Conservation (phyloP, 2,329 filamentous ascomycete genomes). For the Ophiosphaerella korrae region DNA sequence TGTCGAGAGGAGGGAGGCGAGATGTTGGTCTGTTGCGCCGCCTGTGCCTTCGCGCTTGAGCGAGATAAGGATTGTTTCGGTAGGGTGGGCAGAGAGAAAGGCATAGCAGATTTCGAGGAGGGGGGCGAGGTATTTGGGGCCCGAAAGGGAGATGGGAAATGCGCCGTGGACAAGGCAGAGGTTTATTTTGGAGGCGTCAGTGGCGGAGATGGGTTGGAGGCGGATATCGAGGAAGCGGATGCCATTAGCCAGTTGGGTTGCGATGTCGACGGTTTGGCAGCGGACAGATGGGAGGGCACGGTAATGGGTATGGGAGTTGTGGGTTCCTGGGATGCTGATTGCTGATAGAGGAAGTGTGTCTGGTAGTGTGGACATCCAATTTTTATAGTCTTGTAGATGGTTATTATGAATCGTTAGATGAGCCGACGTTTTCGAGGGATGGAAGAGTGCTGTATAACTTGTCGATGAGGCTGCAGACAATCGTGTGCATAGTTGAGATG, state of each 20-base stretch:
- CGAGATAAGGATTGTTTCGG: conserved; percentile 82
- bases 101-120: conserved; percentile 72
- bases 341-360: conserved; percentile 75
- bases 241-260: conserved; percentile 82
- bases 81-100: conserved; percentile 78
- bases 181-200: conserved; percentile 64
- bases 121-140: conserved; percentile 76
- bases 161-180: conserved; percentile 86
- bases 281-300: conserved; percentile 88
- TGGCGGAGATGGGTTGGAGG: conserved; percentile 68
- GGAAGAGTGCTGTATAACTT: conserved; percentile 51
- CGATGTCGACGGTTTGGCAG: conserved; percentile 81
- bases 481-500: conserved; percentile 46
- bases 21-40: conserved; percentile 75
- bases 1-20: conserved; percentile 73
- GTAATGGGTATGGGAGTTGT: conserved; percentile 89
- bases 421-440: conserved; percentile 50
- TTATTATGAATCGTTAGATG: conserved; percentile 38
- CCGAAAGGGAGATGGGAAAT: conserved; percentile 85
- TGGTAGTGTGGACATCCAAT: conserved; percentile 81
- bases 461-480: conserved; percentile 47
- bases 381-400: conserved; percentile 61
- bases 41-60: conserved; percentile 91
- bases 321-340: conserved; percentile 90
- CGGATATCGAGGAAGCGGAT: conserved; percentile 94